Base-by-base conservation (phyloP, 208 protist species). In the Trypanosoma mega region DNA sequence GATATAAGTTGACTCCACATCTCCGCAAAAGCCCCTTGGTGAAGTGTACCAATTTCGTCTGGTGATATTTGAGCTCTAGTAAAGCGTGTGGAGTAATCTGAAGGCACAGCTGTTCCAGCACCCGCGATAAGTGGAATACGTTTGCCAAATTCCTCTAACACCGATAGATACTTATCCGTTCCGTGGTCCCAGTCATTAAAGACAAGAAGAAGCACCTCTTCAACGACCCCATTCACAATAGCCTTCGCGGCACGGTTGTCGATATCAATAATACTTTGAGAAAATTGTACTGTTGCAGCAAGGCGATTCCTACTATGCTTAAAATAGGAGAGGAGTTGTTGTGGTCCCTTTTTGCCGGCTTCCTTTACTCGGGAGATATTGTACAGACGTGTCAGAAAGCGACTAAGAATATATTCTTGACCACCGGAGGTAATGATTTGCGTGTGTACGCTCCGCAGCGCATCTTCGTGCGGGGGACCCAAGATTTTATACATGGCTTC, bases 161-260 rank as follows among this genome's bases (percentile, higher is more conserved):
- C 21, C 5, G 27, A 50, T 30, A 87, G 54, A 18, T 48, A 63
- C 16, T 62, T 58, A 23, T 76, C 68, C 8, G 63, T 69, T 48
- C 60, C 21, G 27, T 55, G 39, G 48, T 80, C 63, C 80, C 80
- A 82, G 66, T 87, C 75, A 23, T 74, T 79, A 61, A 82, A 87
- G n/a, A 79, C 63, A 6, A 87, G 49, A 48, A 87, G 20, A 14
- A 87, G 63, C 52, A 74, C 54, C 58, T 87, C 80, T 30, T 74
- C 63, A n/a, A 71, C 46, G 56, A 26, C 5, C 1, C 24, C 14
- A 8, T 36, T 39, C 1, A 41, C 20, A 1, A 63, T 20, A 18
- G 48, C 46, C 5, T 39, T 16, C 27, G 64, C 49, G 24, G 56
- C 67, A 2, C 34, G 23, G 5, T 51, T 11, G 47, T 87, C 80